A percentile compares a stretch with the other conserved stretches of the same genome.
These are phyloP conservation scores for Geotrichum cucujoidarum DNA, from an alignment of 1,139 yeast genomes.

Conservation along the genomic window DNA sequence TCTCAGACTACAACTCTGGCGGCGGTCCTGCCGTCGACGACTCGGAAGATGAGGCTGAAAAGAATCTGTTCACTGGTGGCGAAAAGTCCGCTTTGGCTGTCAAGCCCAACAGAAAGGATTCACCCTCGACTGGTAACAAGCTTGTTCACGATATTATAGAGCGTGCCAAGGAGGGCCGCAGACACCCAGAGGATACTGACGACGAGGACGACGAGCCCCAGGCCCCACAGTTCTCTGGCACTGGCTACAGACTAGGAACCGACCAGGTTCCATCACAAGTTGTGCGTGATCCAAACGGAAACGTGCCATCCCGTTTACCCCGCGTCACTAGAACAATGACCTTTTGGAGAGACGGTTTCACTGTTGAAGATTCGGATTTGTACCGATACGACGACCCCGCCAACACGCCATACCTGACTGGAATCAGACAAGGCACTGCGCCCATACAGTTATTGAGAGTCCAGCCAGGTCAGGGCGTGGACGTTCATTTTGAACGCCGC, in stretches of 20 bases:
- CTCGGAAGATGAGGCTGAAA: conserved; percentile 55
- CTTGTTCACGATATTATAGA: conserved; percentile 55
- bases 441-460: conserved; percentile 84
- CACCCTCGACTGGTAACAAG: conserved; percentile 25
- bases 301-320: conserved; percentile 11
- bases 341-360: conserved; percentile 95
- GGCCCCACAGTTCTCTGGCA: conserved; percentile 53
- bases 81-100: conserved; percentile 92
- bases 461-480: conserved; percentile 90
- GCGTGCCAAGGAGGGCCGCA: conserved; percentile 51
- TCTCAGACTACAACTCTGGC: conserved; percentile 43
- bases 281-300: conserved; percentile 14
- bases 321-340: conserved; percentile 57
- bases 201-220: conserved; percentile 35
- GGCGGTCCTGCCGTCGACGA: conserved; percentile 22
- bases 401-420: conserved; percentile 68
- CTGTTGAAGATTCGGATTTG: conserved; percentile 84
- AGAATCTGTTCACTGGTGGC: conserved; percentile 89
- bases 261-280: conserved; percentile 31
- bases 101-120: conserved; percentile 57
- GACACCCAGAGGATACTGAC: conserved; percentile 32
- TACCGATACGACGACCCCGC: conserved; percentile 87
- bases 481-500: conserved; percentile 76
- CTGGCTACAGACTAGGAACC: conserved; percentile 79
- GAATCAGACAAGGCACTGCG: conserved; percentile 85